Evolutionary conservation across 2,329 filamentous ascomycete species (phyloP), one percentile per base, ranked within the genome.

Genomic region (Myriosclerotinia curreyana): DNA sequence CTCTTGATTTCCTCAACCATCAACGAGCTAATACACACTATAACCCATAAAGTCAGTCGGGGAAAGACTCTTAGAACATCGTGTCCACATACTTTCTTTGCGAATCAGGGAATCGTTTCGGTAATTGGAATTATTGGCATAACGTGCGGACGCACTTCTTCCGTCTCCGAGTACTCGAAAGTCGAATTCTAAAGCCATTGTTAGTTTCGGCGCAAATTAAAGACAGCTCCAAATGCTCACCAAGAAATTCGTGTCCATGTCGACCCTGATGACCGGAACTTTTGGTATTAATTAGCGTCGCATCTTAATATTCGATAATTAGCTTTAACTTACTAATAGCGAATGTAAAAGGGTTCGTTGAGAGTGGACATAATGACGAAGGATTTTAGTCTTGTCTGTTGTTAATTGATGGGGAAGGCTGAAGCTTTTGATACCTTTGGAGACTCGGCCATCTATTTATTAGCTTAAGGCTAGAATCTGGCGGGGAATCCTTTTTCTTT

Each of bases 101-200:
- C 95, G 90, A 75, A 99, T 99, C 71, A 99, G 81, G 68, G 93
- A 97, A 76, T 99, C 95, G 79, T 99, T 99, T 74, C 95, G 88
- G 80, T 99, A 99, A 79, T 99, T 99, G 65, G 94, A 98, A 79
- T 99, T 99, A 83, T 99, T 99, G 69, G 95, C 95, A 79, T 99
- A 99, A 78, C 95, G 88, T 40, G 94, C 92, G 60, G 95, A 91
- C 9, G 95, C 95, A 75, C 93, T 97, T 67, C 91, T 87, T 60
- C 95, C 95, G 76, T 99, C 95, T 62, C 92, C 92, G 53, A 98
- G 85, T 31, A 92, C 91, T 64, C 94, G 86, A 74, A 99, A 95
- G 76, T 99, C 95, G 77, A 99, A 99, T 78, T 99, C 94, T 98
- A 65, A 73, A 68, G 20, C 64, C 66, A 66, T 60, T 69, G 68